These are phyloP conservation scores for Kwoniella heveanensis DNA, from an alignment of 768 basidiomycete species.

Conservation along the genomic window DNA sequence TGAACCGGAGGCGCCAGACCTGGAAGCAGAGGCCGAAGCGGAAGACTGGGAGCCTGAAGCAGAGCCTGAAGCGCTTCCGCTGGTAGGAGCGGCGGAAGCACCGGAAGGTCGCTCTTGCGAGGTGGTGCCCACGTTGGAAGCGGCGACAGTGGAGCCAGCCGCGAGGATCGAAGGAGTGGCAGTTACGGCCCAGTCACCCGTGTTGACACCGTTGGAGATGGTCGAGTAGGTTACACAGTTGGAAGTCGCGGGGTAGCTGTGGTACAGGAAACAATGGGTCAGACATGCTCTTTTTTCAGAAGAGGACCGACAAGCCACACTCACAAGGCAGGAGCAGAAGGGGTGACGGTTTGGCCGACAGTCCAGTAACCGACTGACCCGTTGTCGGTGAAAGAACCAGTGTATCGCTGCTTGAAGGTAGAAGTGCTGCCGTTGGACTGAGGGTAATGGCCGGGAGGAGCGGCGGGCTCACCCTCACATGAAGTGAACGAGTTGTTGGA, in stretches of 20 bases:
- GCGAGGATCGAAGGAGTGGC: slow-evolving; percentile 35
- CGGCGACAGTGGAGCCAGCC: slow-evolving; percentile 27
- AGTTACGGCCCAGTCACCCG: slow-evolving; percentile 43
- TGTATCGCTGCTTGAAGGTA: slow-evolving; percentile 56
- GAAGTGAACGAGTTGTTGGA: slow-evolving; percentile 57
- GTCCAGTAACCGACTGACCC: slow-evolving; percentile 41
- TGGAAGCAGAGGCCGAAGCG: slow-evolving; percentile 19
- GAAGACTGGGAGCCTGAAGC: slow-evolving; percentile 57
- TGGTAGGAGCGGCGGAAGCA: slow-evolving; percentile 27
- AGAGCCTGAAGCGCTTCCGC: slow-evolving; percentile 63
- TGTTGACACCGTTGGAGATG: slow-evolving; percentile 51
- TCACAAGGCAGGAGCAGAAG: slow-evolving; percentile 41
- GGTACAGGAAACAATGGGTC: too few species aligned
- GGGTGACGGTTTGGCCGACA: slow-evolving; percentile 56
- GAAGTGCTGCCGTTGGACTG: slow-evolving; percentile 46
- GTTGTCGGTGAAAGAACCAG: slow-evolving; percentile 50
- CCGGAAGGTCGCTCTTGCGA: slow-evolving; percentile 20
- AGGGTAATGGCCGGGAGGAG: slow-evolving; percentile 58
- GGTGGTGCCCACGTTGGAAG: slow-evolving; percentile 28
- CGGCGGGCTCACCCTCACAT: slow-evolving; percentile 58
- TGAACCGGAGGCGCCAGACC: slow-evolving; percentile 20
- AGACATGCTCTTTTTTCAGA: too few species aligned
- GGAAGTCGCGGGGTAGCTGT: slow-evolving; percentile 52
- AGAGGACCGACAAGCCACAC: too few species aligned
- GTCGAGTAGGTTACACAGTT: slow-evolving; percentile 57